Percentiles rank a stretch among this genome's conserved stretches.
Evolutionary conservation across 139 green algal species (phyloP).

Genomic region (Choricystis sp.): DNA sequence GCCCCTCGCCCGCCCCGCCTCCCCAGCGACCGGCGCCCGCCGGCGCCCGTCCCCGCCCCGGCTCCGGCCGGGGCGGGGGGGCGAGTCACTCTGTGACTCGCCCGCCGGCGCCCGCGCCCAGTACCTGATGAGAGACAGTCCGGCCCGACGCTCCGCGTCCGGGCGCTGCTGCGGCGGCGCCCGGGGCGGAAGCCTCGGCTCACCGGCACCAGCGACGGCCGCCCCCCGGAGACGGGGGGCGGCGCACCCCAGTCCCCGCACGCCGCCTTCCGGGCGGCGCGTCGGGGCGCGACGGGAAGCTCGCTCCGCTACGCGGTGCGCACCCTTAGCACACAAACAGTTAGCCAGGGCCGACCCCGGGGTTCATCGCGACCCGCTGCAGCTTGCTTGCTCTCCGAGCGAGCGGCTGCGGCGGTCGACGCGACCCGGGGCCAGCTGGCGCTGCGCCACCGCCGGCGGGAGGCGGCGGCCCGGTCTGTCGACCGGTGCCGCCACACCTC

Average conservation of each 20-base stretch:
- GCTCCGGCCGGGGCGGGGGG: no score
- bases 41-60: no score
- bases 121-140: conserved; percentile 17
- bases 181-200: not conserved
- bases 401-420: no score
- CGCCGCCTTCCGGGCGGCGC: not conserved
- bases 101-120: not conserved
- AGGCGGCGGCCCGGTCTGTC: conserved; percentile 3
- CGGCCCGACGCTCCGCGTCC: conserved; percentile 2
- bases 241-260: not conserved
- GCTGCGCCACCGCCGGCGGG: conserved; percentile 12
- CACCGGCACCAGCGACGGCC: not conserved
- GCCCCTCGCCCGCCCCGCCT: no score
- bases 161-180: conserved; percentile 1
- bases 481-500: not conserved
- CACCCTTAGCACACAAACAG: conserved; percentile 17
- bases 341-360: conserved; percentile 8
- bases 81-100: not conserved
- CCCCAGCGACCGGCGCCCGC: not conserved
- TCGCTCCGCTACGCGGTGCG: conserved; percentile 33
- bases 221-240: not conserved
- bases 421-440: conserved; percentile 12
- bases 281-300: conserved; percentile 9
- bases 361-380: not conserved
- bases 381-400: not conserved